Evolutionary conservation across 2,329 filamentous ascomycete genomes (phyloP), one percentile per base, ranked within the genome.

Genomic region (Lachnum nothofagi): DNA sequence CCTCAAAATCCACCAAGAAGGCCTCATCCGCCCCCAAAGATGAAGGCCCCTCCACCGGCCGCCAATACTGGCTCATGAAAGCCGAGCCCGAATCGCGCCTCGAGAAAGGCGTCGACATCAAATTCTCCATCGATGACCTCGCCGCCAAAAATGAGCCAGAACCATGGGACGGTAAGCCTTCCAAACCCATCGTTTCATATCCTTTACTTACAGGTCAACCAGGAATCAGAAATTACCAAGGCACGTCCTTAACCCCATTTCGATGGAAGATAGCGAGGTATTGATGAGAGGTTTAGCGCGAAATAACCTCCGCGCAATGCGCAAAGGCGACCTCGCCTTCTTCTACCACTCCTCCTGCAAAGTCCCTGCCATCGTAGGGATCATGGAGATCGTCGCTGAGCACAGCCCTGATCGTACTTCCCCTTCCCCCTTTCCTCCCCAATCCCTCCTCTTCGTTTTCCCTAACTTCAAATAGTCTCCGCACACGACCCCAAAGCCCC

Each of bases 291-390:
- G n/a, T 27, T 12, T 65, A 69, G 91, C 91, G 5, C 82, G 88
- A 22, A 97, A 96, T 63, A 89, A 96, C 65, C 83, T 98, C 70
- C 81, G 88, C 24, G 80, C 82, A 7, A 98, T 98, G 93, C 90
- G 88, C 60, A 82, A 83, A 48, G 91, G 91, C 43, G 93, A 98
- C 64, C 75, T 91, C 25, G 91, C 90, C 22, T 97, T 98, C 71
- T 97, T 98, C 72, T 97, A 97, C 65, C 91, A 96, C 69, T 95
- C 88, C 40, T 95, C 93, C 62, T 93, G 88, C 70, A 95, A 94
- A 65, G 79, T 85, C 20, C 90, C 91, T 0, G 91, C 88, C 2
- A 89, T 97, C 41, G 89, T 85, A 1, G 91, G 91, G 1, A 80
- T 85, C 16, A 91, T 95, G 86, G 86, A 93, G 62, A 86, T 98